phyloP scores from a whole-genome alignment of 805 yeast genomes.

The Clavispora carvajalis region DNA sequence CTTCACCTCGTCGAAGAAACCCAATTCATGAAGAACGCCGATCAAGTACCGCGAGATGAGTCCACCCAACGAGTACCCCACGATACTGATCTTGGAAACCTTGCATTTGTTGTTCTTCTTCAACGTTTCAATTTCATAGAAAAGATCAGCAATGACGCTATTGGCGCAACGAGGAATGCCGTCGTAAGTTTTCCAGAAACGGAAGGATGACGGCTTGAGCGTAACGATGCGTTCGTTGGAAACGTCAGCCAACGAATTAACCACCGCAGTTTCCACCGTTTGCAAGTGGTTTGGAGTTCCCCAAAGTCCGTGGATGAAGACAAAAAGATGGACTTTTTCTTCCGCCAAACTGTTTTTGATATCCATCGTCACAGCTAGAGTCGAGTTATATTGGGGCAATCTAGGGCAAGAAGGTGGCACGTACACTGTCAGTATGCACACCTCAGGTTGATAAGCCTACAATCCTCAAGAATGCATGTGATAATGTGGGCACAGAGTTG shows the following conservation, averaged over 20 bases:
- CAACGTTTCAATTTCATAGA: constrained; percentile 37
- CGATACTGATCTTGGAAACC: constrained; percentile 66
- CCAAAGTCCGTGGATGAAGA: constrained; percentile 55
- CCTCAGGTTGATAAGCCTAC: not conserved
- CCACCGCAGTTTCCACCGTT: constrained; percentile 49
- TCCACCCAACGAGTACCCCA: constrained; percentile 92
- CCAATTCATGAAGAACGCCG: constrained; percentile 57
- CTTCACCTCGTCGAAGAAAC: constrained; percentile 46
- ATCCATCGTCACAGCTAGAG: not conserved
- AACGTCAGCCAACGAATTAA: constrained; percentile 20
- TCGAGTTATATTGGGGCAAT: not conserved
- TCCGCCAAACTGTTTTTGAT: not conserved
- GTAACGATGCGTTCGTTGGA: constrained; percentile 27
- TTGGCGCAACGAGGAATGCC: constrained; percentile 33
- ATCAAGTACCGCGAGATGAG: constrained; percentile 74
- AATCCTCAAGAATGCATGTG: not conserved
- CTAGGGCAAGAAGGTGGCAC: not conserved
- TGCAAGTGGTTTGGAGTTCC: constrained; percentile 67
- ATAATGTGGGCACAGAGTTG: too few species aligned
- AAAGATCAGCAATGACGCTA: constrained; percentile 31
- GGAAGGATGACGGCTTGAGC: constrained; percentile 34
- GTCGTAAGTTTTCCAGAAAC: constrained; percentile 42
- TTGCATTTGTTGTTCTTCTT: constrained; percentile 21
- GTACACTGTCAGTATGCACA: not conserved
- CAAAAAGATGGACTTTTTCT: constrained; percentile 31